Evolutionary conservation across 768 basidiomycete species (phyloP), one percentile per base, ranked within the genome.

Genomic region (Macrolepiota fuliginosa): DNA sequence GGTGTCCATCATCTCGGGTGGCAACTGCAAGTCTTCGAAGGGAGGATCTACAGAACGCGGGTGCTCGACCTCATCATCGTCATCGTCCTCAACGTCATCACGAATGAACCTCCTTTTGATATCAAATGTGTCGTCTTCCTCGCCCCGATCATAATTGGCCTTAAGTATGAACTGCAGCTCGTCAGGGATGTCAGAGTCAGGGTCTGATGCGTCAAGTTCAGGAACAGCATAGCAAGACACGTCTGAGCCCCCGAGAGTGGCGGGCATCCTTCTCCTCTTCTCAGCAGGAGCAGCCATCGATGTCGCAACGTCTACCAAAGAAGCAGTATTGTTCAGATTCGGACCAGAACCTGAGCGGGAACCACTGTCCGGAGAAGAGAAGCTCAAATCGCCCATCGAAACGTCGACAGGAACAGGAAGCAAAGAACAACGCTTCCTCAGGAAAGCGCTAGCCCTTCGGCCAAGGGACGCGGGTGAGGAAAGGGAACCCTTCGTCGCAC

Each of bases 141-240:
- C 24, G 32, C 45, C 58, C 5, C 51, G 36, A n/a, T 49, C 56
- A 12, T 13, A 47, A 54, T 75, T 70, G 22, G 68, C 68, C 4
- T 75, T 77, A 25, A 93, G 71, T 51, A 93, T 85, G 24, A 78
- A 77, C 64, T 86, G 85, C 58, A 93, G 70, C 71, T 93, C 92
- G 45, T 89, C 83, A 1, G 92, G 90, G n/a, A 92, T 89, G 66
- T 94, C 90, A 1, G 87, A 89, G 69, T 91, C 87, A 0, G 83
- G 88, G 67, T 91, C 87, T 9, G 82, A 83, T 2, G 74, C 77
- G 39, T 88, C 82, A 7, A 81, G 65, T 19, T 79, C 80, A 15
- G 75, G 74, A 57, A 77, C 79, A 1, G 71, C 72, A 54, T 80
- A 81, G 27, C 67, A 74, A 24, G 81, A 81, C 3, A 77, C 77